These are phyloP conservation scores for Vicia villosa DNA, from an alignment of 306 rosid genomes.

Conservation along the genomic window DNA sequence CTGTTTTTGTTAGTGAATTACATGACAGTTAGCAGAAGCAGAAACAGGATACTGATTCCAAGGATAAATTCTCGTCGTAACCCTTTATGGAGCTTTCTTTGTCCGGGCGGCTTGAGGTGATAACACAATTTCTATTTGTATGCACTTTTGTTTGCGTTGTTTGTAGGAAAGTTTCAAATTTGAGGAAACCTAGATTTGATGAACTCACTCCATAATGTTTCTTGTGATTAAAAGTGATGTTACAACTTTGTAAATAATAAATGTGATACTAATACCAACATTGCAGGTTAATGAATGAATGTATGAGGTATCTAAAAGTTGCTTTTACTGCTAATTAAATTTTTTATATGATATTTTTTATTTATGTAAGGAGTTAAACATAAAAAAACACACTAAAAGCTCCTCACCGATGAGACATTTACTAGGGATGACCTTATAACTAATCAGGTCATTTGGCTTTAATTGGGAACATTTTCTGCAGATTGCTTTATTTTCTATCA, in stretches of 20 bases:
- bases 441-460: conserved; percentile 66
- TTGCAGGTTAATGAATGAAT: no score
- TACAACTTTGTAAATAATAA: no score
- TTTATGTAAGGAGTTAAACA: conserved; percentile 62
- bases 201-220: no score
- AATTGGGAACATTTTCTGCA: conserved; percentile 22
- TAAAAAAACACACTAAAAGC: conserved; percentile 95
- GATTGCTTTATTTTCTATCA: conserved; percentile 21
- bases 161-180: not conserved
- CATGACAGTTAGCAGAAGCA: conserved; percentile 40
- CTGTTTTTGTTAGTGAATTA: conserved; percentile 47
- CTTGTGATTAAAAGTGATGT: no score
- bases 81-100: conserved; percentile 50
- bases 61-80: conserved; percentile 29
- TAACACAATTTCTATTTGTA: conserved; percentile 16
- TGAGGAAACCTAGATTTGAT: conserved; percentile 14
- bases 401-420: conserved; percentile 90
- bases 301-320: no score
- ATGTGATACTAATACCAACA: no score
- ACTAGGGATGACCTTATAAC: conserved; percentile 85
- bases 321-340: conserved; percentile 33
- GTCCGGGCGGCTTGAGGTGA: conserved; percentile 49
- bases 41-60: conserved; percentile 39
- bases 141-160: conserved; percentile 10
- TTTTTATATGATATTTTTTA: conserved; percentile 26